A percentile compares a stretch with the other conserved stretches of the same genome.
phyloP scores from a whole-genome alignment of 2,329 filamentous ascomycete species.

The Fusarium papillatum region DNA sequence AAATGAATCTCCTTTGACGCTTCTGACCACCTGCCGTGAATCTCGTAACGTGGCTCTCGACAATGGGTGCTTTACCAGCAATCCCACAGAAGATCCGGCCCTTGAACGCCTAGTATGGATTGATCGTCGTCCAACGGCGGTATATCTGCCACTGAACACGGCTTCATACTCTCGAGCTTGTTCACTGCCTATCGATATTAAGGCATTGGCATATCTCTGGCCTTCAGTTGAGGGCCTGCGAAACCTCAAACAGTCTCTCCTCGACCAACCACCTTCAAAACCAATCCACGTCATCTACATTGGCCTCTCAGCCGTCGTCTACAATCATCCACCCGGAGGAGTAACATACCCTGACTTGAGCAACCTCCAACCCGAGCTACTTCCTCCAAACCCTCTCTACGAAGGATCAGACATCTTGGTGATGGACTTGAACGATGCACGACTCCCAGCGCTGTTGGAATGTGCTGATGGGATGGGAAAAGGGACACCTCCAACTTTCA shows the following conservation, averaged over 20 bases:
- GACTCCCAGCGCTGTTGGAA: neutral
- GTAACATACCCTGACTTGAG: neutral
- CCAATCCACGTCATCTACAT: neutral
- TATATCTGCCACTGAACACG: neutral
- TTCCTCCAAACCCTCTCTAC: slow-evolving; percentile 3
- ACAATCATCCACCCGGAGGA: neutral
- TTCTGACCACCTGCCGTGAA: slow-evolving; percentile 1
- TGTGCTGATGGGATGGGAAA: neutral
- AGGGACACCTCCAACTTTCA: too few relatives aligned
- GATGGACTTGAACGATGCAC: slow-evolving; percentile 13
- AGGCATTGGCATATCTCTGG: neutral
- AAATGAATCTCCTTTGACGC: neutral
- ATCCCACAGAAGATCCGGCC: neutral
- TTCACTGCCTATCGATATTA: neutral
- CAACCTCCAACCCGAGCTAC: neutral
- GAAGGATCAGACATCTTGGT: neutral
- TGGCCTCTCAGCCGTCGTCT: neutral
- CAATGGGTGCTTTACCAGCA: neutral
- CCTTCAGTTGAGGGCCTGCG: neutral
- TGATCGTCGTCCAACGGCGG: neutral
- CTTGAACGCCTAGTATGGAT: neutral
- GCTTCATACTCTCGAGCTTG: neutral
- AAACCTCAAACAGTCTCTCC: neutral
- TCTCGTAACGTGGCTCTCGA: neutral
- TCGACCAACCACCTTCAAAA: neutral